Evolutionary conservation across 768 basidiomycete genomes (phyloP).

Genomic region (Kwoniella sp.): DNA sequence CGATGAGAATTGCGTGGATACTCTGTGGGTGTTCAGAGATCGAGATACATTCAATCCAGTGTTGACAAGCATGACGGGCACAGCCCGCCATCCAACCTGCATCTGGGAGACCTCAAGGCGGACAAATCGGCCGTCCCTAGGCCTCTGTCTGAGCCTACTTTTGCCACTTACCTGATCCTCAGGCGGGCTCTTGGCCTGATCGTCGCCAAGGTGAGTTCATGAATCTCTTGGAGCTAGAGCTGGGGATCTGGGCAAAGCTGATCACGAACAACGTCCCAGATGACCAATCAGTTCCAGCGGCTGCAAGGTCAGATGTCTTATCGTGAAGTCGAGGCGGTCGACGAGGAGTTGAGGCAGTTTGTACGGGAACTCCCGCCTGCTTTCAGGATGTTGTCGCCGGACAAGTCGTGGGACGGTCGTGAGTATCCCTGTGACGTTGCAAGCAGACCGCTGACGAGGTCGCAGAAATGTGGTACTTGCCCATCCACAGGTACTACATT

Average conservation of each 20-base stretch:
- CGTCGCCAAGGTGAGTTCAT: conserved; percentile 58
- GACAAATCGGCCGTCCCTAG: conserved; percentile 30
- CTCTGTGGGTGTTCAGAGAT: conserved; percentile 63
- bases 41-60: no score
- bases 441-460: background rate
- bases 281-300: conserved; percentile 90
- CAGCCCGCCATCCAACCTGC: conserved; percentile 58
- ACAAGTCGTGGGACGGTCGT: conserved; percentile 68
- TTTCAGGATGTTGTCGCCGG: conserved; percentile 59
- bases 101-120: conserved; percentile 26
- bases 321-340: conserved; percentile 71
- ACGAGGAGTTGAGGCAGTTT: conserved; percentile 77
- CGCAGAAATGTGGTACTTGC: conserved; percentile 53
- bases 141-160: conserved; percentile 62
- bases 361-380: conserved; percentile 68
- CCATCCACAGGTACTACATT: conserved; percentile 80
- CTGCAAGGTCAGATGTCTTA: conserved; percentile 73
- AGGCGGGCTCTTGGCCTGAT: conserved; percentile 75
- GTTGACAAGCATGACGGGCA: no score
- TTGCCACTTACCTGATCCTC: conserved; percentile 81
- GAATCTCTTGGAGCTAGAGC: background rate
- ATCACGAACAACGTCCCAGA: conserved; percentile 46
- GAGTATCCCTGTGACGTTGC: conserved; percentile 52
- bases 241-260: background rate
- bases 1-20: conserved; percentile 82